Evolutionary conservation across 257 asterid species (phyloP).

Genomic region (Nicotiana tabacum): DNA sequence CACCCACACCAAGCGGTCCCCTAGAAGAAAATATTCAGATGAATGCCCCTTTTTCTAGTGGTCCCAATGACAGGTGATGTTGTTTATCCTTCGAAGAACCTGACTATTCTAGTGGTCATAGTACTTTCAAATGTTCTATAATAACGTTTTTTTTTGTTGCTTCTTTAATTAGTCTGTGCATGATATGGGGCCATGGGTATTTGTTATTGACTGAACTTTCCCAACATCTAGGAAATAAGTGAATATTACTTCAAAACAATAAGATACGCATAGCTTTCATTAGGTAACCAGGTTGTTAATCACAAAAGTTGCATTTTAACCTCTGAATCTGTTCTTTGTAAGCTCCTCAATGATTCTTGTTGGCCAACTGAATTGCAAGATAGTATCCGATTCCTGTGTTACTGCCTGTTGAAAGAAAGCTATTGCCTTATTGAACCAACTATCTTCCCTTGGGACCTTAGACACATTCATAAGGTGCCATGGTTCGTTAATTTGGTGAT

Average conservation of each 20-base stretch:
- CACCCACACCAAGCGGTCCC: conserved; percentile 49
- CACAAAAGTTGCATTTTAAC: background rate
- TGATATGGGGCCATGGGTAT: background rate
- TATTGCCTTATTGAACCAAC: background rate
- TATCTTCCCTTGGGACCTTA: background rate
- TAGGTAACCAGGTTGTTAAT: background rate
- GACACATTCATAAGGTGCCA: background rate
- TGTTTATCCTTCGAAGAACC: conserved; percentile 7
- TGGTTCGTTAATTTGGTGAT: background rate
- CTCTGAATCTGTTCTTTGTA: background rate
- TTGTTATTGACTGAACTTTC: background rate
- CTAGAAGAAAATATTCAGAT: conserved; percentile 35
- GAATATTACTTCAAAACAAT: conserved; percentile 1
- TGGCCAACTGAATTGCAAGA: background rate
- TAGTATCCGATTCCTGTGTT: background rate
- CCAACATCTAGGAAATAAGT: background rate
- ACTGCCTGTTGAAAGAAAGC: background rate
- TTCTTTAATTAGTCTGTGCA: background rate
- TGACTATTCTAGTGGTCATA: background rate
- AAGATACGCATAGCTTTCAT: background rate
- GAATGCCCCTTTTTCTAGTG: conserved; percentile 40
- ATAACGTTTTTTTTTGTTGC: background rate
- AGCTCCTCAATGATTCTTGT: background rate
- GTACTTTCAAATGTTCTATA: background rate
- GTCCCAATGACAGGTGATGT: conserved; percentile 43